phyloP scores from a whole-genome alignment of 176 grass and related monocot species.

The Triticum turgidum region DNA sequence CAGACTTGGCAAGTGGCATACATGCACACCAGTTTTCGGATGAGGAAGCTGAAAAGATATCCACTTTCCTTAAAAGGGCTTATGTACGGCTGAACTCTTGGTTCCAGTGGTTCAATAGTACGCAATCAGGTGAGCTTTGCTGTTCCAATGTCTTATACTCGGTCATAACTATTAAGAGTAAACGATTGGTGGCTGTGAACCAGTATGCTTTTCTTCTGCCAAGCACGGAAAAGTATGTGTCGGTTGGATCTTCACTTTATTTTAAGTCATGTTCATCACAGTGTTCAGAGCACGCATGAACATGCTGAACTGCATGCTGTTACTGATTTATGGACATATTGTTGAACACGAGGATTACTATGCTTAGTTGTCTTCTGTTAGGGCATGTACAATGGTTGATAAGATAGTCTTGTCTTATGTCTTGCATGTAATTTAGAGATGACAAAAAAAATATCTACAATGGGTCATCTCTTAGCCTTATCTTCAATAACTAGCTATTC shows the following conservation, averaged over 20 bases:
- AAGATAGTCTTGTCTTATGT: too few relatives aligned
- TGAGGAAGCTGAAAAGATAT: slow-evolving; percentile 69
- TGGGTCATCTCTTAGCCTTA: too few relatives aligned
- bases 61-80: slow-evolving; percentile 80
- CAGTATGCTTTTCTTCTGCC: not conserved
- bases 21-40: slow-evolving; percentile 58
- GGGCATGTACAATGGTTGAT: too few relatives aligned
- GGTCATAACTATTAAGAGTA: not conserved
- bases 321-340: not conserved
- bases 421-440: too few relatives aligned
- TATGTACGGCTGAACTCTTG: slow-evolving; percentile 79
- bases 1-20: slow-evolving; percentile 80
- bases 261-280: not conserved
- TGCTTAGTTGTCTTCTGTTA: not conserved
- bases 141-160: slow-evolving; percentile 18
- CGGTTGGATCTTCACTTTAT: not conserved
- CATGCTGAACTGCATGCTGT: not conserved
- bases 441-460: too few relatives aligned
- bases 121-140: slow-evolving; percentile 70
- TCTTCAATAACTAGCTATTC: too few relatives aligned
- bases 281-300: slow-evolving; percentile 7
- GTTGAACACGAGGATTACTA: slow-evolving; percentile 12
- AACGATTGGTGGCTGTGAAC: not conserved
- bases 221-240: not conserved
- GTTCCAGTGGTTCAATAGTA: slow-evolving; percentile 97